Percentiles rank a stretch among this genome's conserved stretches.
Evolutionary conservation across 441 rosid genomes (phyloP).

Genomic region (Adansonia gregorii): DNA sequence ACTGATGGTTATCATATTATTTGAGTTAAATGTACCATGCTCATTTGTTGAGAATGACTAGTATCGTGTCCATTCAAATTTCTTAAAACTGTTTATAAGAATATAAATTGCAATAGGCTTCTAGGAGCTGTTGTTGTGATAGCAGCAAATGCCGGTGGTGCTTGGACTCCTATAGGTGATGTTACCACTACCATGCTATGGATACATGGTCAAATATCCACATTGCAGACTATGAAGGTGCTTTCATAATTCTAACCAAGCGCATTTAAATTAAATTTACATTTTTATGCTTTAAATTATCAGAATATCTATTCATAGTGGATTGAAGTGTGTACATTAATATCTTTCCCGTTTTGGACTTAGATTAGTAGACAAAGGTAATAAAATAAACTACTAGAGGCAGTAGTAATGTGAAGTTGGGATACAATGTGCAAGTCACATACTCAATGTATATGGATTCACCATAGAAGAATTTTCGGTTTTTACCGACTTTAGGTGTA

Average conservation of each 20-base stretch:
- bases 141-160: slow-evolving; percentile 97
- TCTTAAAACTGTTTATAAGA: not conserved
- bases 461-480: not conserved
- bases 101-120: slow-evolving; percentile 52
- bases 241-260: slow-evolving; percentile 21
- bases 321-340: not conserved
- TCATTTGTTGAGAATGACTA: not conserved
- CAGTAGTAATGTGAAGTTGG: not conserved
- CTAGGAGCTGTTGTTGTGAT: slow-evolving; percentile 93
- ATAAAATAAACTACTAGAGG: not conserved
- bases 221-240: slow-evolving; percentile 86
- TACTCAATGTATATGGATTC: not conserved
- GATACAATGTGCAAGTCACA: not conserved
- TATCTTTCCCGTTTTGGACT: not conserved
- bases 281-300: not conserved
- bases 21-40: not conserved
- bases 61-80: not conserved
- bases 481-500: not conserved
- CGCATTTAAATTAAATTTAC: not conserved
- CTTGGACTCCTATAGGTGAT: slow-evolving; percentile 99
- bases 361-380: not conserved
- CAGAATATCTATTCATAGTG: not conserved
- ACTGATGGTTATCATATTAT: not conserved
- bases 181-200: slow-evolving; percentile 97
- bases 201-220: slow-evolving; percentile 93